Base-by-base conservation (phyloP, 1,284 basidiomycete species). In the Testicularia cyperi region DNA sequence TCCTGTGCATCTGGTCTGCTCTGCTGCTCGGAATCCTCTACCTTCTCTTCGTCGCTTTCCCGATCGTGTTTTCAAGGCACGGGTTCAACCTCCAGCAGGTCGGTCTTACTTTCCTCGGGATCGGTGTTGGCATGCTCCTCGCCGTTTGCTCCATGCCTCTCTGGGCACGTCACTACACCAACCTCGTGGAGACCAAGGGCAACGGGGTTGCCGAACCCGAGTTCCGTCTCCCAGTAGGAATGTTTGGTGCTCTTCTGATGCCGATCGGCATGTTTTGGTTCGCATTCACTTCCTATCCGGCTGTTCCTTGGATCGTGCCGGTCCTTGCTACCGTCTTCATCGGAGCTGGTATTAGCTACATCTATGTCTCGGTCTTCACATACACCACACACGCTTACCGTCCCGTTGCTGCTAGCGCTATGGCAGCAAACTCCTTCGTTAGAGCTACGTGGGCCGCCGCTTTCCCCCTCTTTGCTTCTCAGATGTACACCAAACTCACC, bases 131-230 rank as follows among this genome's bases (percentile, higher is more conserved):
- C 26, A 68, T 68, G 48, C 36, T 61, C 18, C 2, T 31, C 15
- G 57, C 57, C 15, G 57, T 61, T 44, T 18, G 57, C 48, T 6
- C 68, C 45, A 65, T 57, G 82, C 86, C 8, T 78, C 86, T 7
- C 19, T 55, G 37, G 37, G 71, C 35, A 53, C 66, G 23, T 42
- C 70, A 43, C 41, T 70, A 31, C 3, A 86, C 86, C 52, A 73
- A 78, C 3, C 74, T 80, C 39, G 78, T 82, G 52, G 81, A 82
- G 60, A 75, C 74, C 5, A 80, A 79, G 42, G 83, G 85, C 46
- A 80, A 80, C 3, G 68, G 68, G 20, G 46, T 54, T 2, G 45
- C 57, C 5, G 63, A 58, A 27, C 68, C 68, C 23, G 65, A 70
- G 25, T 67, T 65, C 33, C 44, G 62, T 18, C 56, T 70, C 1